Evolutionary conservation across 371 early-diverging fungal species (phyloP), one percentile per base, ranked within the genome.

Genomic region (Dichotomocladium elegans): DNA sequence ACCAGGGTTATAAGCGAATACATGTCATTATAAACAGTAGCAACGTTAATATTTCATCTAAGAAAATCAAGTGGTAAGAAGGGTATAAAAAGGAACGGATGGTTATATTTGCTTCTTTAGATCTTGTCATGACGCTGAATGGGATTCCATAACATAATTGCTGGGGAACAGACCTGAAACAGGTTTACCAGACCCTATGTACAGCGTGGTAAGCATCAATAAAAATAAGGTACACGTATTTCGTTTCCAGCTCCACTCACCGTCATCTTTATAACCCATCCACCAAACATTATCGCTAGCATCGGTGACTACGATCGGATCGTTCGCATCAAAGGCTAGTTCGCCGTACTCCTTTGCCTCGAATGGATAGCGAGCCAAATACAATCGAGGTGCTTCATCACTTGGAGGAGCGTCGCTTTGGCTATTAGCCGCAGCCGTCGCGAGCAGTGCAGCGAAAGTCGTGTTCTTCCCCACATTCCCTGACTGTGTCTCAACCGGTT

Each of bases 251-350:
- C n/a, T n/a, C n/a, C n/a, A 60, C 55, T 66, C 70, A 37, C 81
- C 70, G 55, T 85, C 79, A 47, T 85, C 81, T 62, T 82, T 81
- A 24, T 84, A 82, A 6, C 91, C 91, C 85, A 89, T 83, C 91
- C 91, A 90, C 91, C 91, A 90, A 14, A 89, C 80, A 65, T 83
- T 86, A 60, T 90, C 89, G 52, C 79, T 87, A 47, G 75, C 82
- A 68, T 90, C 91, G 4, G 87, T 83, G 3, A 89, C 91, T 58
- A 88, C 72, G 57, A 90, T 82, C 0, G 79, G 72, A 41, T 83
- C 86, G 43, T 83, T 79, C 1, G 83, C 77, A 28, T 71, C 64
- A 68, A 90, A 86, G 0, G 82, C 85, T 10, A 90, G 64, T 62
- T 90, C 91, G 5, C 90, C 90, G 34, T 76, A 80, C 46, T 90